Evolutionary conservation across 2,329 filamentous ascomycete species (phyloP), one percentile per base, ranked within the genome.

Genomic region (Aureobasidium zeae): DNA sequence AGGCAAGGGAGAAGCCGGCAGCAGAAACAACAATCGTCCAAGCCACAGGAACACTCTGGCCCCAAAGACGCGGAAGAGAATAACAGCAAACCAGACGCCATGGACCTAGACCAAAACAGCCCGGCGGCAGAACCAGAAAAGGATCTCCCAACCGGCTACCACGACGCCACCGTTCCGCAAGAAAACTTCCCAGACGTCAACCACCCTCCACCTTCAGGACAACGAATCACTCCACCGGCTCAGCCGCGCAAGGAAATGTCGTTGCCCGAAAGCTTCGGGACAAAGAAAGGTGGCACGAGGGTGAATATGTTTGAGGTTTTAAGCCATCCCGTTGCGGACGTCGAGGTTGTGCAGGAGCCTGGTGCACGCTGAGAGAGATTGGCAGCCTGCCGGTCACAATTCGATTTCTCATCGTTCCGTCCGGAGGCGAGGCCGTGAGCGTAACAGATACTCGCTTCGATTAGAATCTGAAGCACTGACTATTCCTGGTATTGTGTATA

Each of bases 1-100:
- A 75, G 76, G 48, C 22, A 34, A 34, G 39, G 30, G 12, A 70
- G 68, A 76, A 73, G 53, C 3, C 19, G 74, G 26, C 25, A 12
- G 2, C 19, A 32, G 26, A n/a, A n/a, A n/a, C n/a, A n/a, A n/a
- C n/a, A n/a, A n/a, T n/a, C n/a, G n/a, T n/a, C n/a, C n/a, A n/a
- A n/a, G n/a, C n/a, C n/a, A n/a, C n/a, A n/a, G n/a, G n/a, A n/a
- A n/a, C n/a, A n/a, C n/a, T n/a, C n/a, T n/a, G n/a, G n/a, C n/a
- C 4, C 12, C 20, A 34, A 34, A 36, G 22, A 38, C 10, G 28
- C 15, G 25, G 13, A 17, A 22, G n/a, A 24, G 30, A 22, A 43
- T 25, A 15, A 28, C 10, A 5, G 15, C 32, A 9, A 22, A 41
- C 13, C 6, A 16, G 29, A 13, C 11, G 8, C 19, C 31, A 19